Conservation (phyloP, 202 grass and related monocot species). For the Musa balbisiana region DNA sequence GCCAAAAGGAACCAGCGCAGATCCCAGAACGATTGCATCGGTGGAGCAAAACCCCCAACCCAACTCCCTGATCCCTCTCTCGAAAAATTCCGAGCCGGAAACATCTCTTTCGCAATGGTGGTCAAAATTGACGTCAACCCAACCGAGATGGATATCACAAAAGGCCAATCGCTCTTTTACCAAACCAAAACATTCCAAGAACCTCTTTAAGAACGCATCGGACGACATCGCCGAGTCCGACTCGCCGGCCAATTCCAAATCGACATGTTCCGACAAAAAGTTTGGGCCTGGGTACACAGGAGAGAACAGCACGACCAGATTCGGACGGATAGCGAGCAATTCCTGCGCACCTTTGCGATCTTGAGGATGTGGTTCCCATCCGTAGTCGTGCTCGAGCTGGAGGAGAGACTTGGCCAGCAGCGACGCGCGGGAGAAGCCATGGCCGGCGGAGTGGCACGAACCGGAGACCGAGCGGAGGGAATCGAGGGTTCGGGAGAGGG, state of each 20-base stretch:
- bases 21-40: conserved; percentile 59
- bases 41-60: conserved; percentile 58
- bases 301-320: conserved; percentile 64
- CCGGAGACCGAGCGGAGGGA: background rate
- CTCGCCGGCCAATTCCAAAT: conserved; percentile 33
- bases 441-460: background rate
- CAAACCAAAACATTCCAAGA: conserved; percentile 31
- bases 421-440: conserved; percentile 28
- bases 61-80: conserved; percentile 40
- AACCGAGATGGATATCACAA: conserved; percentile 52
- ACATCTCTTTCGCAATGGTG: conserved; percentile 9
- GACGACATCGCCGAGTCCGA: background rate
- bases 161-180: conserved; percentile 51
- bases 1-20: conserved; percentile 39
- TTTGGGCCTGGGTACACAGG: conserved; percentile 18
- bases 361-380: conserved; percentile 37
- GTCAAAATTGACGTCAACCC: conserved; percentile 38
- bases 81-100: conserved; percentile 19
- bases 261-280: conserved; percentile 15
- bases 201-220: conserved; percentile 31
- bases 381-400: conserved; percentile 77
- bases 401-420: conserved; percentile 63
- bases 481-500: conserved; percentile 24
- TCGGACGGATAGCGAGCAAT: conserved; percentile 38
- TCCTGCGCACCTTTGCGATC: conserved; percentile 20